Conservation (phyloP, 768 basidiomycete species). For the Boletus coccyginus region DNA sequence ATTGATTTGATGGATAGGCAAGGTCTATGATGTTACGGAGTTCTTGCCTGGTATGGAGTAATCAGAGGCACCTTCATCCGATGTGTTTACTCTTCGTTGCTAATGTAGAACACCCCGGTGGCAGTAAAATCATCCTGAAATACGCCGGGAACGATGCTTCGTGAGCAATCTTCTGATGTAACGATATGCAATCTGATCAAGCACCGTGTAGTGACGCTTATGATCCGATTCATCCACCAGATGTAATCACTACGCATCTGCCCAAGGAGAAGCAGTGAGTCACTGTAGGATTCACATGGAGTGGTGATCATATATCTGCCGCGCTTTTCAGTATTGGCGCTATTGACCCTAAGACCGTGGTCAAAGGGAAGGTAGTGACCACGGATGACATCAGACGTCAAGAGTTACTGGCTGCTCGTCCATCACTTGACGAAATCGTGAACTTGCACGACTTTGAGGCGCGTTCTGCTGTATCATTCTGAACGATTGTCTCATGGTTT, state of each 20-base stretch:
- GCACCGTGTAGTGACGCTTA: constrained; percentile 54
- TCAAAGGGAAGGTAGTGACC: constrained; percentile 59
- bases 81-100: neutral
- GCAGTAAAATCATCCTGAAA: constrained; percentile 77
- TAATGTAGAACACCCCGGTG: constrained; percentile 63
- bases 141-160: constrained; percentile 88
- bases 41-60: constrained; percentile 63
- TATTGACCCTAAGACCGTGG: constrained; percentile 63
- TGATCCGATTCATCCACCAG: constrained; percentile 84
- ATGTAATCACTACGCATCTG: constrained; percentile 72
- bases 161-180: constrained; percentile 37
- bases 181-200: neutral
- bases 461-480: constrained; percentile 2
- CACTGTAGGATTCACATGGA: neutral
- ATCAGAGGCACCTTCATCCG: constrained; percentile 36
- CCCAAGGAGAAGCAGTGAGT: constrained; percentile 78
- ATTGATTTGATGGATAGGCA: constrained; percentile 68
- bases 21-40: constrained; percentile 76
- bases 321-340: constrained; percentile 53
- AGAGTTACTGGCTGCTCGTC: constrained; percentile 55
- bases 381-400: constrained; percentile 68
- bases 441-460: constrained; percentile 94
- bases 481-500: neutral
- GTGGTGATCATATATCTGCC: neutral
- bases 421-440: constrained; percentile 72